These are phyloP conservation scores for Corniculantispora saksenae DNA, from an alignment of 2,329 filamentous ascomycete genomes.

Conservation along the genomic window DNA sequence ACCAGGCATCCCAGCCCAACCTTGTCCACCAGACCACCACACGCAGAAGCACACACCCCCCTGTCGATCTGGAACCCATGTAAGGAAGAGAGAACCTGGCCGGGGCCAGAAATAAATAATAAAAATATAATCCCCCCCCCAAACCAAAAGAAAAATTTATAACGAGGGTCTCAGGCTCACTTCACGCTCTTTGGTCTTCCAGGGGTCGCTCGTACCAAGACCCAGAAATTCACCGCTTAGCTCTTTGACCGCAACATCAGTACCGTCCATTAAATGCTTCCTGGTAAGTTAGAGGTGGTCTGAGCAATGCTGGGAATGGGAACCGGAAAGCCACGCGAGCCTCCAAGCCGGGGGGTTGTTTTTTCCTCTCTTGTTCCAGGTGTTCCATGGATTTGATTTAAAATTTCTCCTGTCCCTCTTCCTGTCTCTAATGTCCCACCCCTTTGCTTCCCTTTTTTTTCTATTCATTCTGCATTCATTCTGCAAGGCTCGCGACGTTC, in stretches of 20 bases:
- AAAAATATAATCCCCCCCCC: background rate
- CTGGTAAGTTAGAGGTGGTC: slow-evolving; percentile 15
- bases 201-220: background rate
- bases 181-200: background rate
- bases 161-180: slow-evolving; percentile 8
- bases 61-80: slow-evolving; percentile 19
- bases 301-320: slow-evolving; percentile 17
- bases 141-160: slow-evolving; percentile 9
- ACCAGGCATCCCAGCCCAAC: slow-evolving; percentile 2
- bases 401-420: slow-evolving; percentile 14
- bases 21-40: background rate
- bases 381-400: slow-evolving; percentile 17
- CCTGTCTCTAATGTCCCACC: background rate
- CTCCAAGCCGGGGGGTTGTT: slow-evolving; percentile 8
- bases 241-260: slow-evolving; percentile 20
- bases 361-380: slow-evolving; percentile 4
- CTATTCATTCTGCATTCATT: background rate
- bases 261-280: slow-evolving; percentile 9
- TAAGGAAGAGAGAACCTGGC: background rate
- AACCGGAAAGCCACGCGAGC: slow-evolving; percentile 16
- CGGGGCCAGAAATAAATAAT: slow-evolving; percentile 2
- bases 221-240: background rate
- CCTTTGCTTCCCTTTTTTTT: slow-evolving; percentile 3
- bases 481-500: background rate
- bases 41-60: slow-evolving; percentile 14